Percentiles rank a stretch among this genome's conserved stretches.
phyloP scores from a whole-genome alignment of 768 basidiomycete genomes.

The Mycena vitilis region DNA sequence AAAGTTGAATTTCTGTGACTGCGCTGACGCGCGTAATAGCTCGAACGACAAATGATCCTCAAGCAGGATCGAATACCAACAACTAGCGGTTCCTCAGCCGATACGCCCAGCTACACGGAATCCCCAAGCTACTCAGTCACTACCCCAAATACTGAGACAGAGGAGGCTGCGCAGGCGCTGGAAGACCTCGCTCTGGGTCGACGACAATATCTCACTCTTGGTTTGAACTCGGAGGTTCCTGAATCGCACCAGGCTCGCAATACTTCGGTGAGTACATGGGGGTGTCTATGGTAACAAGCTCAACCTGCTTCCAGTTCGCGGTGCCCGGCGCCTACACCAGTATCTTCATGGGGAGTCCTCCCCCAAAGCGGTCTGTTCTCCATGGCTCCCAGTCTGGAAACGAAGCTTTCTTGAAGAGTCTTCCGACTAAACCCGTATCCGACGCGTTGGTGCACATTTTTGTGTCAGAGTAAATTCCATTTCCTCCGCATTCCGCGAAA shows the following conservation, averaged over 20 bases:
- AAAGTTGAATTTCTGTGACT: too few relatives aligned
- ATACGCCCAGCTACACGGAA: neutral
- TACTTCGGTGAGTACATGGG: constrained; percentile 1
- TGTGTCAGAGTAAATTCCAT: neutral
- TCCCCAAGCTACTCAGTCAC: constrained; percentile 8
- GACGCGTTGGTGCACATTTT: constrained; percentile 14
- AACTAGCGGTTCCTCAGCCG: neutral
- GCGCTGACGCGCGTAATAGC: neutral
- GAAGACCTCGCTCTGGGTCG: constrained; percentile 21
- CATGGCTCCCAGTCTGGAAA: constrained; percentile 17
- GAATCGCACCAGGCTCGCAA: constrained; percentile 9
- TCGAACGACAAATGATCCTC: constrained; percentile 21
- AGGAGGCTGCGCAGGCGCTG: constrained; percentile 22
- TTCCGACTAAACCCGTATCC: constrained; percentile 10
- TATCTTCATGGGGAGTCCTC: constrained; percentile 5
- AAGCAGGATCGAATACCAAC: constrained; percentile 10
- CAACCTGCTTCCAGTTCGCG: neutral
- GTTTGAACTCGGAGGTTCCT: constrained; percentile 20
- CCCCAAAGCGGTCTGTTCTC: constrained; percentile 10
- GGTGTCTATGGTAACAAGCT: neutral
- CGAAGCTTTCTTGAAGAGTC: constrained; percentile 14
- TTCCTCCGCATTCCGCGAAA: neutral
- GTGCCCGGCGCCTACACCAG: constrained; percentile 13
- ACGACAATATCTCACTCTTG: constrained; percentile 19
- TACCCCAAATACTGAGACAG: constrained; percentile 18